These are phyloP conservation scores for Eragrostis nindensis DNA, from an alignment of 176 grass and related monocot species.

Conservation along the genomic window DNA sequence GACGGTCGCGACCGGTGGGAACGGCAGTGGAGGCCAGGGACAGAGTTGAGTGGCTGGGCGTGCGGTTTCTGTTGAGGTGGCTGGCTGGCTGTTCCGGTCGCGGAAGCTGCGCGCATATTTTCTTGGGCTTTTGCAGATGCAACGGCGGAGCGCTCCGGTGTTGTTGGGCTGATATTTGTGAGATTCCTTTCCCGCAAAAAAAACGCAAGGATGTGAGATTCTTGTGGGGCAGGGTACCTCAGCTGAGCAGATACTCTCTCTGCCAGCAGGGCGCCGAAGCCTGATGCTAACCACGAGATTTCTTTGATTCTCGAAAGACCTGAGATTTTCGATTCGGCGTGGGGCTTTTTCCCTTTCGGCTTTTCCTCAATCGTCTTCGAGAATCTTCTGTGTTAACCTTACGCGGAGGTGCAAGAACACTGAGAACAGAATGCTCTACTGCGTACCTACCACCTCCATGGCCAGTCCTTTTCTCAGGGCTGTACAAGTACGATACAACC, in stretches of 20 bases:
- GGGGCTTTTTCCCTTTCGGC: background rate
- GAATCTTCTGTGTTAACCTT: constrained; percentile 19
- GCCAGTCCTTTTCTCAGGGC: too few relatives aligned
- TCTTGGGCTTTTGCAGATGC: background rate
- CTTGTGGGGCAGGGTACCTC: background rate
- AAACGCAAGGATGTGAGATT: too few relatives aligned
- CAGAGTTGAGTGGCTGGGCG: background rate
- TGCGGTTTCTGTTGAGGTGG: constrained; percentile 11
- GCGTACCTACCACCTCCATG: background rate
- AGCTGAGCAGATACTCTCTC: too few relatives aligned
- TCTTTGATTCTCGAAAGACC: too few relatives aligned
- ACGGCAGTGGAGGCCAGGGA: background rate
- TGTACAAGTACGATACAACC: too few relatives aligned
- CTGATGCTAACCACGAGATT: background rate
- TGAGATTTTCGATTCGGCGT: too few relatives aligned
- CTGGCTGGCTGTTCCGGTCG: background rate
- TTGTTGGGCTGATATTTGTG: constrained; percentile 9
- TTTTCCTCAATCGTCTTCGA: background rate
- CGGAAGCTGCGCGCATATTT: background rate
- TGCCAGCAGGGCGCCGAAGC: background rate
- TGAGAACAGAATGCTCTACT: background rate
- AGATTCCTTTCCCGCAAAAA: constrained; percentile 11
- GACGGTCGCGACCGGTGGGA: background rate
- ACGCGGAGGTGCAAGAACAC: background rate
- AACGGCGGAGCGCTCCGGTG: background rate